Evolutionary conservation across 768 basidiomycete genomes (phyloP), one percentile per base, ranked within the genome.

Genomic region (Russula virescens): DNA sequence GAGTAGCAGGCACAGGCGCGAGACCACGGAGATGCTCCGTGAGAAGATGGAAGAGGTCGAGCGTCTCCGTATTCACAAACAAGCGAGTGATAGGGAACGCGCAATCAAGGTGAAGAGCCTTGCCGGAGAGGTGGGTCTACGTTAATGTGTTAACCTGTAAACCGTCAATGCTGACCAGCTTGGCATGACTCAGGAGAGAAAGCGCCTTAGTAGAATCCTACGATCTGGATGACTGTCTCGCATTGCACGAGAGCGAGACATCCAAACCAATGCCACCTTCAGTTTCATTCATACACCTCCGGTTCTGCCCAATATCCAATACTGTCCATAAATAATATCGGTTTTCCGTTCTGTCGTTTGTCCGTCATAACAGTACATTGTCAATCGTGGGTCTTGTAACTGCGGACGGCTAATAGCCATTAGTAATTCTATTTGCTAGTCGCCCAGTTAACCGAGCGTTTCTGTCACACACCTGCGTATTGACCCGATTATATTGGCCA

Each of bases 1-100:
- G 1, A 74, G 81, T 21, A 78, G 80, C 48, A 76, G 79, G 26
- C 82, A 81, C 8, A 84, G 86, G 3, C 77, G 71, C 56, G 80
- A 85, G 55, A 79, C 82, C 25, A 88, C 87, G 1, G 78, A 82
- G 55, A 81, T 80, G 67, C 75, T 91, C 57, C 80, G 84, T 55
- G 84, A 85, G 58, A 91, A 91, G 77, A 80, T 81, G n/a, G 79
- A 81, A 58, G 88, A 91, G 68, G 80, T 93, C 2, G 88, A 91
- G 66, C 79, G 79, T 64, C 71, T 91, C 55, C 76, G 88, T 34
- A 75, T 77, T 21, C 79, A 84, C 68, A 85, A 87, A 70, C 82
- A 81, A 40, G 84, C 83, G 9, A 89, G 91, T 66, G 89, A 91
- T 46, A 34, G 65, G 31, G 64, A 63, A 45, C 55, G 58, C 7